These are phyloP conservation scores for Caryopteris hybrid DNA, from an alignment of 305 asterid genomes.

Conservation along the genomic window DNA sequence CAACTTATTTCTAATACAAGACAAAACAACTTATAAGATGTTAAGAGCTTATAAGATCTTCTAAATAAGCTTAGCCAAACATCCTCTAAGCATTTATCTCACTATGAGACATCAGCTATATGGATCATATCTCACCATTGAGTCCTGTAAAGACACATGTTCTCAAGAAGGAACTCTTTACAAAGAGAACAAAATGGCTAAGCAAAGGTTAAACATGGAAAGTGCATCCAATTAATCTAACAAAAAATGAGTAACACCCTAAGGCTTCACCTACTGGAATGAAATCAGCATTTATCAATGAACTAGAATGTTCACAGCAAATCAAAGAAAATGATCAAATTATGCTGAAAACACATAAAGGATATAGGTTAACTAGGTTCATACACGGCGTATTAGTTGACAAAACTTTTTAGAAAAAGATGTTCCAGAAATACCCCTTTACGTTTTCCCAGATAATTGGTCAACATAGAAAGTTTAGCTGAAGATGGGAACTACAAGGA, in stretches of 20 bases:
- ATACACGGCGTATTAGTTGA: neutral
- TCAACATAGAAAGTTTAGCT: neutral
- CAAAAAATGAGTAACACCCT: neutral
- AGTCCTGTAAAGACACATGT: neutral
- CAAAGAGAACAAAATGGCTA: neutral
- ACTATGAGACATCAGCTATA: too few species aligned
- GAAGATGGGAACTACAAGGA: neutral
- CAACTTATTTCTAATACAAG: too few species aligned
- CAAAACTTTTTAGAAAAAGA: neutral
- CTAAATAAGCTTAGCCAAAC: too few species aligned
- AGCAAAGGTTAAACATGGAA: neutral
- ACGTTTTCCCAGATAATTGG: neutral
- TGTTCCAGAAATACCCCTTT: neutral
- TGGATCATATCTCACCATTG: neutral
- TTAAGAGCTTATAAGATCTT: too few species aligned
- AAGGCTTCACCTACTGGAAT: neutral
- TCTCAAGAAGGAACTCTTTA: neutral
- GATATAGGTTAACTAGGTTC: neutral
- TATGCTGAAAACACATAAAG: neutral
- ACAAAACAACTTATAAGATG: too few species aligned
- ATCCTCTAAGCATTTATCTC: too few species aligned
- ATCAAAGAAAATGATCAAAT: neutral
- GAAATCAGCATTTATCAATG: neutral
- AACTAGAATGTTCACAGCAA: neutral
- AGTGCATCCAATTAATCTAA: neutral